Evolutionary conservation across 257 asterid species (phyloP), one percentile per base, ranked within the genome.

Genomic region (Misopates orontium): DNA sequence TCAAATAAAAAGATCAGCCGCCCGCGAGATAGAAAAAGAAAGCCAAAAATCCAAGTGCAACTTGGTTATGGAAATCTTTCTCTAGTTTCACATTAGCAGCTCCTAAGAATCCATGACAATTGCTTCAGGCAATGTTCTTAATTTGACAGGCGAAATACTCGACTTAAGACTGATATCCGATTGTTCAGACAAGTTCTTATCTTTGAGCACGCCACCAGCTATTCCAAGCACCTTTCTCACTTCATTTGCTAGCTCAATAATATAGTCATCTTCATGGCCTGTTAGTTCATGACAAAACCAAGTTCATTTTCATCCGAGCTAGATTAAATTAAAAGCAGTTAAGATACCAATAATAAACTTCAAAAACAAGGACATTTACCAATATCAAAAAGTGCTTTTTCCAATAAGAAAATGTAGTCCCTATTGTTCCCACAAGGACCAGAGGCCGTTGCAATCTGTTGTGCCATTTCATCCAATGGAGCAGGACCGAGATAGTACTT

Each of bases 401-500:
- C 97, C 75, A 90, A 60, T 74, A 76, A 65, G 86, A 93, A 93
- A 45, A 93, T 73, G 82, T 93, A 90, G 52, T 90, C 95, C 82
- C 88, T 82, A 75, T 93, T 93, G 75, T 90, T 86, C 60, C 99
- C 97, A 10, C 86, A 84, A 4, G 99, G 98, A 48, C 98, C 98
- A 64, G 36, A 25, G n/a, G 98, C 96, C 6, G 94, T 89, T 5
- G 98, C 98, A 21, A 93, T 93, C 78, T 93, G 99, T 65, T 84
- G 70, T 58, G 90, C 94, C 94, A 87, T 85, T 65, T 80, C 95
- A 64, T 93, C 95, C 84, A 93, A 56, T 0, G 95, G 97, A 12
- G 97, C 97, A 28, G 97, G 97, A 24, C 99, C 99, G 5, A 93
- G 64, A 65, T 93, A 90, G 78, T 93, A 90, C 75, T 90, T 90